These are phyloP conservation scores for Toxicodendron radicans DNA, from an alignment of 345 rosid species.

Conservation along the genomic window DNA sequence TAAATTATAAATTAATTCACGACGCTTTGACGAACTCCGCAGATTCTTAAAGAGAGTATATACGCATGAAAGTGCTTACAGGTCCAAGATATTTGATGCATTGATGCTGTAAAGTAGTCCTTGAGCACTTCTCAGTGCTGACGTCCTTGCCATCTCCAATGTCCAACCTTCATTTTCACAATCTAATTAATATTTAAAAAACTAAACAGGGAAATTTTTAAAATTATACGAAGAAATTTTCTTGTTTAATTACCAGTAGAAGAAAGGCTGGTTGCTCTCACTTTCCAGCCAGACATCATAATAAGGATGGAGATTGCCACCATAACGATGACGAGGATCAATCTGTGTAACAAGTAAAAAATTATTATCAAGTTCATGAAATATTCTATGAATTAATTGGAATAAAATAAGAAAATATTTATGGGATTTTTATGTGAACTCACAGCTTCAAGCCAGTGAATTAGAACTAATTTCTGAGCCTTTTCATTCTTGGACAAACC, in stretches of 20 bases:
- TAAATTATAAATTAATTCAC: no score
- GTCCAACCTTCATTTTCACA: slow-evolving; percentile 56
- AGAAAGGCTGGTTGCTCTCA: slow-evolving; percentile 67
- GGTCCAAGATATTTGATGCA: slow-evolving; percentile 83
- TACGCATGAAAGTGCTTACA: slow-evolving; percentile 32
- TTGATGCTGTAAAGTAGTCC: slow-evolving; percentile 51
- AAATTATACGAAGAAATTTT: no score
- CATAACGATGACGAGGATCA: slow-evolving; percentile 84
- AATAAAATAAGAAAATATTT: neutral
- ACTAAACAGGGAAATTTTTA: no score
- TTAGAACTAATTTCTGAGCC: slow-evolving; percentile 44
- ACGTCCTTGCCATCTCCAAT: slow-evolving; percentile 79
- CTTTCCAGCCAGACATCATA: slow-evolving; percentile 63
- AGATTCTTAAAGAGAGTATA: neutral
- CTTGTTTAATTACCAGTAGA: slow-evolving; percentile 54
- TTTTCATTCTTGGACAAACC: slow-evolving; percentile 49
- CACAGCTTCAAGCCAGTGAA: slow-evolving; percentile 66
- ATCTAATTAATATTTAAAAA: no score
- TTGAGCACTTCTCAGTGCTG: slow-evolving; percentile 50
- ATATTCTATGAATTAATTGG: neutral
- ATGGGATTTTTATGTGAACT: neutral
- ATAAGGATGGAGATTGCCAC: slow-evolving; percentile 70
- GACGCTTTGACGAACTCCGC: no score
- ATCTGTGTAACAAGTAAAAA: slow-evolving; percentile 37
- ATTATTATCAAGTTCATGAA: neutral